Percentiles rank a stretch among this genome's conserved stretches.
Conservation (phyloP, 2,329 filamentous ascomycete species). For the Fusarium temperatum region DNA sequence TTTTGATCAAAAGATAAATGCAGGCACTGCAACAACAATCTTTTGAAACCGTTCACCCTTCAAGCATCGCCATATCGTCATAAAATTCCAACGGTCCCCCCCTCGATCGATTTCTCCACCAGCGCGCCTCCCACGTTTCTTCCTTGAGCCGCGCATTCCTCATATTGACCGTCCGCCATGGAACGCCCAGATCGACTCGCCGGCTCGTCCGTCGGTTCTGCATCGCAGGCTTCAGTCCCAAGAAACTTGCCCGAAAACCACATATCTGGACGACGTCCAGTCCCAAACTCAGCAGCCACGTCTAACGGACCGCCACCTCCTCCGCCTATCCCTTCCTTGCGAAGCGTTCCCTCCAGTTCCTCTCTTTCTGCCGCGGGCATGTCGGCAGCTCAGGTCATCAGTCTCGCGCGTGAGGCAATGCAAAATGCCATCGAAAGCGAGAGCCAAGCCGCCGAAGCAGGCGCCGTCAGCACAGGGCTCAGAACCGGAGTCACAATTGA, state of each 20-base stretch:
- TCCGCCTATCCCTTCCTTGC: constrained; percentile 57
- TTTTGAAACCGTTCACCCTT: constrained; percentile 45
- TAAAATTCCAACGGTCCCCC: constrained; percentile 26
- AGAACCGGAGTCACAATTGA: constrained; percentile 81
- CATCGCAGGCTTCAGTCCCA: constrained; percentile 39
- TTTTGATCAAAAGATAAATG: constrained; percentile 36
- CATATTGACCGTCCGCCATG: constrained; percentile 42
- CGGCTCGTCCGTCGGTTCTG: constrained; percentile 34
- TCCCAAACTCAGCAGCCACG: constrained; percentile 50
- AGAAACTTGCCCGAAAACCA: constrained; percentile 54
- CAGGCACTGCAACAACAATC: constrained; percentile 39
- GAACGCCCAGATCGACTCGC: constrained; percentile 48
- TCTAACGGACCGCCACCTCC: constrained; percentile 54
- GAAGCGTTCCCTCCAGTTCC: constrained; percentile 57
- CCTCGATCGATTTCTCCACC: constrained; percentile 38
- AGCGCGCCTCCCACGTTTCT: constrained; percentile 27
- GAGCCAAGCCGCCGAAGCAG: constrained; percentile 68
- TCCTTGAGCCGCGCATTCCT: constrained; percentile 32
- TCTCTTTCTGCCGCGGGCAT: constrained; percentile 62
- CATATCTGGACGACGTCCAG: constrained; percentile 50
- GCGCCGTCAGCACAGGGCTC: constrained; percentile 66
- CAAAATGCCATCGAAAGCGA: constrained; percentile 72
- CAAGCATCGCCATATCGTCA: constrained; percentile 32
- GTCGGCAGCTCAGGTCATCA: constrained; percentile 71
- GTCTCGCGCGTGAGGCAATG: constrained; percentile 73